phyloP scores from a whole-genome alignment of 108 stramenopile genomes.

The Schizochytrium sp. region DNA sequence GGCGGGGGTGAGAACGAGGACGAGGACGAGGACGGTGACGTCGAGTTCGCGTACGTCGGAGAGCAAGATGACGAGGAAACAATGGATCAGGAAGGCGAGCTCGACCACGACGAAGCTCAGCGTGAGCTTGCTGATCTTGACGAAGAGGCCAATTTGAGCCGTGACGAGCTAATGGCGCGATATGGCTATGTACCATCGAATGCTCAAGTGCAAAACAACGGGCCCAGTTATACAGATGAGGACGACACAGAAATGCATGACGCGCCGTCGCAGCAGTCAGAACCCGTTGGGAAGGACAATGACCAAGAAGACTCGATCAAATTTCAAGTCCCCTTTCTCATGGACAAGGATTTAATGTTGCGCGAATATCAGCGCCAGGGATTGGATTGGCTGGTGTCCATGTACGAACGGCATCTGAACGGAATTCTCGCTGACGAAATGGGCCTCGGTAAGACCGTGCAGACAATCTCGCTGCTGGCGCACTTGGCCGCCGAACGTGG shows the following conservation, averaged over 20 bases:
- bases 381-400: conserved; percentile 88
- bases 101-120: background rate
- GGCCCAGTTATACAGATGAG: no score
- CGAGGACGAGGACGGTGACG: conserved; percentile 35
- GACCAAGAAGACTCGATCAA: background rate
- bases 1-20: conserved; percentile 18
- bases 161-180: background rate
- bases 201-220: no score
- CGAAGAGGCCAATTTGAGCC: background rate
- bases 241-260: background rate
- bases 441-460: conserved; percentile 89
- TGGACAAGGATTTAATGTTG: conserved; percentile 53
- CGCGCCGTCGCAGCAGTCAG: background rate
- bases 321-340: conserved; percentile 33
- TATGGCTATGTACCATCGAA: background rate
- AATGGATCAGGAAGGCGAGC: conserved; percentile 3
- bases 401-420: conserved; percentile 83
- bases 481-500: conserved; percentile 84
- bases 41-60: conserved; percentile 25
- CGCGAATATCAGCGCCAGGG: conserved; percentile 89
- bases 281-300: no score
- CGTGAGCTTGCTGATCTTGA: conserved; percentile 13
- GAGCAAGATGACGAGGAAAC: conserved; percentile 22
- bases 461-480: conserved; percentile 86
- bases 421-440: conserved; percentile 98